Evolutionary conservation across 2,329 filamentous ascomycete species (phyloP).

Genomic region (Trichophyton mentagrophytes): DNA sequence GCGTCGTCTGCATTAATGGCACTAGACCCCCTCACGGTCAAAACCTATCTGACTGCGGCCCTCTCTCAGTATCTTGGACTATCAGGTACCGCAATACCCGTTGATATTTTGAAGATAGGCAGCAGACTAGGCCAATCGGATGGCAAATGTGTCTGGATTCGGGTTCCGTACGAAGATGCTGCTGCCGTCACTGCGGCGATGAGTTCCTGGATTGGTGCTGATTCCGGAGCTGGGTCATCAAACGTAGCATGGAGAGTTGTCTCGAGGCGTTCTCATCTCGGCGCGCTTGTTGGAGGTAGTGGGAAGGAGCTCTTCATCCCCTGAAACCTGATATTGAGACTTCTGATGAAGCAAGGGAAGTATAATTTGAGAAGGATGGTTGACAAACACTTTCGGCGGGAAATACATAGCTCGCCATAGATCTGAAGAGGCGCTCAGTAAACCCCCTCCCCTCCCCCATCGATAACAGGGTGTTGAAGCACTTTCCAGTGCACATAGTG

Average conservation of each 20-base stretch:
- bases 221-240: constrained; percentile 3
- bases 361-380: too few relatives aligned
- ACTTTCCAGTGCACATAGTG: too few relatives aligned
- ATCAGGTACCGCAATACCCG: constrained; percentile 34
- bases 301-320: constrained; percentile 25
- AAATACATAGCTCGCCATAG: too few relatives aligned
- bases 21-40: constrained; percentile 36
- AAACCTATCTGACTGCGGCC: constrained; percentile 34
- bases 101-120: constrained; percentile 35
- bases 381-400: too few relatives aligned
- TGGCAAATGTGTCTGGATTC: constrained; percentile 27
- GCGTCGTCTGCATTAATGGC: constrained; percentile 17
- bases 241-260: constrained; percentile 28
- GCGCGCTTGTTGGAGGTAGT: constrained; percentile 23
- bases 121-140: constrained; percentile 8
- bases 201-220: constrained; percentile 35
- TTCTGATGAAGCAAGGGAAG: background rate
- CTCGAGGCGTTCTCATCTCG: constrained; percentile 27
- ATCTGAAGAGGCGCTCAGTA: too few relatives aligned
- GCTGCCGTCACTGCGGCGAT: constrained; percentile 32
- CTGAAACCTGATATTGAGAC: constrained; percentile 6
- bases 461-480: too few relatives aligned
- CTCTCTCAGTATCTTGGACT: constrained; percentile 37
- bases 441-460: too few relatives aligned
- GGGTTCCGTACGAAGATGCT: constrained; percentile 34